Conservation (phyloP, 805 yeast species). For the Cephaloascus fragrans region DNA sequence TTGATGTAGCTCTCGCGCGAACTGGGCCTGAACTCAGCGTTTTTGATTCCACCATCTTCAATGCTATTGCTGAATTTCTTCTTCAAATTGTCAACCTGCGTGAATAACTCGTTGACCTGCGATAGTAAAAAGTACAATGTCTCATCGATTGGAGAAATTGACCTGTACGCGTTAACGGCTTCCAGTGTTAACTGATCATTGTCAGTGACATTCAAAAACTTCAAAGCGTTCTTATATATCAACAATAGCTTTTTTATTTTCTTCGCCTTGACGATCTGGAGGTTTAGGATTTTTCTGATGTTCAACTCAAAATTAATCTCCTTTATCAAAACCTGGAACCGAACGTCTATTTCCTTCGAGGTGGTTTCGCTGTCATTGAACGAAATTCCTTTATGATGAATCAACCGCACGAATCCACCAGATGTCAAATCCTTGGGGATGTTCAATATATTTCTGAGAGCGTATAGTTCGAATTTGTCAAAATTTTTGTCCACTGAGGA, state of each 20-base stretch:
- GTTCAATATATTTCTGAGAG: slow-evolving; percentile 64
- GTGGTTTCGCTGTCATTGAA: slow-evolving; percentile 5
- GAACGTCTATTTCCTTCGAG: slow-evolving; percentile 14
- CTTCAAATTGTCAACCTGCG: slow-evolving; percentile 5
- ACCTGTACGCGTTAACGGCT: slow-evolving; percentile 16
- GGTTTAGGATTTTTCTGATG: slow-evolving; percentile 27
- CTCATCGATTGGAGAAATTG: slow-evolving; percentile 36
- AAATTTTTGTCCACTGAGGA: slow-evolving; percentile 70
- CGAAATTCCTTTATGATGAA: slow-evolving; percentile 55
- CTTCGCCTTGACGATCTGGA: slow-evolving; percentile 26
- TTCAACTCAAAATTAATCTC: slow-evolving; percentile 33
- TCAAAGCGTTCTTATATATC: slow-evolving; percentile 19
- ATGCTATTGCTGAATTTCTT: slow-evolving; percentile 12
- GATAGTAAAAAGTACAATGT: slow-evolving; percentile 32
- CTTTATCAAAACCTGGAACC: slow-evolving; percentile 20
- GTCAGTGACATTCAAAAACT: slow-evolving; percentile 13
- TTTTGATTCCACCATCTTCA: slow-evolving; percentile 8
- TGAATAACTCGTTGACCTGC: slow-evolving; percentile 25
- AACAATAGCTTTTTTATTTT: slow-evolving; percentile 20
- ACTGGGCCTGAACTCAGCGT: slow-evolving; percentile 16
- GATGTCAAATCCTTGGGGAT: slow-evolving; percentile 58
- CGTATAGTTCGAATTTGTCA: slow-evolving; percentile 78
- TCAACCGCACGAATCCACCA: slow-evolving; percentile 57
- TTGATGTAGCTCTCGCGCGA: slow-evolving; percentile 29
- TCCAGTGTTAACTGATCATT: slow-evolving; percentile 10